Base-by-base conservation (phyloP, 192 early-diverging fungal species). In the Gigaspora rosea region DNA sequence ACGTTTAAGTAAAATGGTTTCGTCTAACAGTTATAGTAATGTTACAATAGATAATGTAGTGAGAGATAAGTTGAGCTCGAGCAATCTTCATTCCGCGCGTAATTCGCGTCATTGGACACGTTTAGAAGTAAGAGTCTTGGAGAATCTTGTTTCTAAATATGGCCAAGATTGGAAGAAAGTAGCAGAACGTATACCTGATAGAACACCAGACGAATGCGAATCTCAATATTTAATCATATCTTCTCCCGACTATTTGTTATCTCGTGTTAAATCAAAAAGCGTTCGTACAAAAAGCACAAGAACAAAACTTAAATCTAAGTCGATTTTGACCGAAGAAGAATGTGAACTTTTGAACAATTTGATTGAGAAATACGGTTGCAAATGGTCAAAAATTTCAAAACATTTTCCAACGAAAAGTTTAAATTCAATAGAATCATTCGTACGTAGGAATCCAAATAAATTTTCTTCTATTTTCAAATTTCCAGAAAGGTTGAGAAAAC, bases 91-190 rank as follows among this genome's bases (percentile, higher is more conserved):
- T 41, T 41, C 41, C 41, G 7, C 41, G 41, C 41, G 41, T 41
- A 41, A 41, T 41, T 41, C 41, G 7, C 41, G 41, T 41, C 41
- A 41, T 20, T 73, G 52, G 52, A 22, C 71, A 13, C 41, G 36
- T 22, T 49, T 73, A 59, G 71, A 73, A 57, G 10, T 27, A 59
- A 73, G n/a, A 46, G 32, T 73, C 36, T 59, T 73, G n/a, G 48
- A 73, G 6, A 59, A n/a, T 46, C 54, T 73, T 8, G 22, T 61
- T 59, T 52, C 57, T 13, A 73, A 73, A 35, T 20, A 48, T 61
- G 71, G 71, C 2, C 18, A 73, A 73, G n/a, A 61, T 48, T 73
- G 71, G 71, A n/a, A 59, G 8, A 59, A 15, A 46, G 20, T 73
- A 46, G 33, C 71, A n/a, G 16, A 41, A 36, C 20, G 41, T 56